These are phyloP conservation scores for Aspergillus coremiiformis DNA, from an alignment of 495 filamentous ascomycete genomes.

Conservation along the genomic window DNA sequence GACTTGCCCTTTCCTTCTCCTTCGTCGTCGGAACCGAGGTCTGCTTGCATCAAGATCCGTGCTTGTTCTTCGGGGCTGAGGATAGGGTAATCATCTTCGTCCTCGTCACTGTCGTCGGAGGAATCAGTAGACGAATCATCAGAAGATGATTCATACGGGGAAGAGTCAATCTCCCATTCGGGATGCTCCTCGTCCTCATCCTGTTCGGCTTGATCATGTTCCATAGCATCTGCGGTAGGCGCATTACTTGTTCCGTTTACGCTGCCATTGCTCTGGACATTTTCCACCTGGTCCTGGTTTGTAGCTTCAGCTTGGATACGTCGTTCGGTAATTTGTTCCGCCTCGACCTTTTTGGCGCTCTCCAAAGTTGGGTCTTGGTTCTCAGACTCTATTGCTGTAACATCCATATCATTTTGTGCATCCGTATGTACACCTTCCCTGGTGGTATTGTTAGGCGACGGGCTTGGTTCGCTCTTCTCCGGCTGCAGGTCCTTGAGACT, in stretches of 20 bases:
- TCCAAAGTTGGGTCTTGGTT: not conserved
- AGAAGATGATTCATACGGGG: constrained; percentile 50
- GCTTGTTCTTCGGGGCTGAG: constrained; percentile 73
- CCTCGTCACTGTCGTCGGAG: constrained; percentile 55
- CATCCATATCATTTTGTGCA: constrained; percentile 1
- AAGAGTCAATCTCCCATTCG: constrained; percentile 66
- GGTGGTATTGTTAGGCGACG: constrained; percentile 8
- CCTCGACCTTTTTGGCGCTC: constrained; percentile 28
- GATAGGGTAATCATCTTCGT: constrained; percentile 62
- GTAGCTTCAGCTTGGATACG: constrained; percentile 3
- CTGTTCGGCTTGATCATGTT: constrained; percentile 8
- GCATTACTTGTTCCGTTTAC: not conserved
- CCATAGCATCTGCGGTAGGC: constrained; percentile 1
- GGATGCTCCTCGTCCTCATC: constrained; percentile 56
- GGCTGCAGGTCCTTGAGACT: constrained; percentile 12
- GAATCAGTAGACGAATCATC: constrained; percentile 47
- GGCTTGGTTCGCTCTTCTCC: constrained; percentile 10
- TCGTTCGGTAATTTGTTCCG: constrained; percentile 20
- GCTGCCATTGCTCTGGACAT: not conserved
- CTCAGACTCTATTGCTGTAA: not conserved
- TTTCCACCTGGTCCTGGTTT: constrained; percentile 2
- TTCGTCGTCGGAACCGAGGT: constrained; percentile 64
- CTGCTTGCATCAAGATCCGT: constrained; percentile 70
- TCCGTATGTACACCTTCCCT: not conserved
- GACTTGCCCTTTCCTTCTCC: constrained; percentile 45